Evolutionary conservation across 257 asterid species (phyloP), one percentile per base, ranked within the genome.

Genomic region (Penstemon eatonii): DNA sequence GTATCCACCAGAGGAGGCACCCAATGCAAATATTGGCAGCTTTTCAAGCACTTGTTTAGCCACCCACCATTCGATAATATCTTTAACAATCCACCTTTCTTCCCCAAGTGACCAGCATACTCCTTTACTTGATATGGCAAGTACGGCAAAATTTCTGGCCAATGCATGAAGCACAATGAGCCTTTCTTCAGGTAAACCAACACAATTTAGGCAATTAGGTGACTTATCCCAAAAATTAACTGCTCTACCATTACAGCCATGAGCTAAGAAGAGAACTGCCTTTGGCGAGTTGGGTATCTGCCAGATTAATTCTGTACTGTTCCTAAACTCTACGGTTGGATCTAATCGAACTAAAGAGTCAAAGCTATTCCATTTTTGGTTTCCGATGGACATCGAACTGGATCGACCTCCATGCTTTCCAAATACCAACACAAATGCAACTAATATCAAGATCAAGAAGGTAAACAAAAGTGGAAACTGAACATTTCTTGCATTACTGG

Each of bases 1-100:
- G 69, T 90, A 84, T 68, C 97, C 99, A 64, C 99, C 99, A 0
- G 99, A 93, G 1, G 96, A 90, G 10, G 99, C 99, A 59, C 99
- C 97, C 79, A 93, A 68, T 38, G 92, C 99, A 70, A 84, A 86
- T 12, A 88, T 55, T 51, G 97, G 99, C 78, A 93, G 72, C 50
- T 79, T 80, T 50, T 79, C 79, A 36, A 90, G 83, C 63, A 74
- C 83, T 60, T 78, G 78, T 38, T 85, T 81, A 3, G 83, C 73
- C 55, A 84, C 66, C 96, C 97, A 90, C 89, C 88, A 73, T 50
- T 77, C 68, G 19, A 93, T 84, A 63, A 81, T 83, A 60, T 88
- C 85, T 73, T 75, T 87, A 56, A 89, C 81, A 8, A 75, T 51
- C 77, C 56, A 59, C 46, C 83, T 74, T 78, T 93, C 99, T 53